Base-by-base conservation (phyloP, 352 stramenopile species). In the Phytophthora pluvialis region DNA sequence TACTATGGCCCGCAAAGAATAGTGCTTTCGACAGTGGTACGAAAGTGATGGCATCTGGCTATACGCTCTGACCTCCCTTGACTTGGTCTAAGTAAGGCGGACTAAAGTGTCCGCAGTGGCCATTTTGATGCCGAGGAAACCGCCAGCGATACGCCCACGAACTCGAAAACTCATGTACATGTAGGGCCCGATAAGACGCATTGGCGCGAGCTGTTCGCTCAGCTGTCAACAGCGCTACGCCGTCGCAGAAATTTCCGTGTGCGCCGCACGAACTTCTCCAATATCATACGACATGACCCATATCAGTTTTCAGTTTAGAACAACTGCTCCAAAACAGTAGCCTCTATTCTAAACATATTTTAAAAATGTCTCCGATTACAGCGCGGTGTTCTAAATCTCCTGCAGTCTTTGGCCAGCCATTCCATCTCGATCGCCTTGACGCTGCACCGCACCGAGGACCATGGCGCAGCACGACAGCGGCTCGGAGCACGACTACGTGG, bases 401-500 rank as follows among this genome's bases (percentile, higher is more conserved):
- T 56, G 39, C 49, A 55, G 42, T 13, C 38, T 45, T 52, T 58
- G 32, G 29, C 67, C 67, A 75, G 49, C 62, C 67, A 71, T 72
- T 75, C 35, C 43, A 42, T 47, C 38, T 51, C 16, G 21, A 21
- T 2, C 21, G 32, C 31, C 9, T 56, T 47, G 33, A 45, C 21
- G 16, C 42, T 60, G 51, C 31, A 7, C 10, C 31, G 10, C 31
- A 56, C 5, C 32, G 12, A 21, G 45, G 5, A 47, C 26, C 39
- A 71, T 71, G 61, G 46, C 70, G 29, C 66, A 84, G 61, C 61
- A 67, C 48, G 70, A 75, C 53, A 78, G 70, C 64, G 78, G 83
- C 63, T 88, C 81, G 62, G 84, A 92, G 69, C 40, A 63, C 3
- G 83, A 92, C 59, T 75, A 85, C 55, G 72, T 88, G 29, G 80